Evolutionary conservation across 306 rosid species (phyloP), one percentile per base, ranked within the genome.

Genomic region (Inga laurina): DNA sequence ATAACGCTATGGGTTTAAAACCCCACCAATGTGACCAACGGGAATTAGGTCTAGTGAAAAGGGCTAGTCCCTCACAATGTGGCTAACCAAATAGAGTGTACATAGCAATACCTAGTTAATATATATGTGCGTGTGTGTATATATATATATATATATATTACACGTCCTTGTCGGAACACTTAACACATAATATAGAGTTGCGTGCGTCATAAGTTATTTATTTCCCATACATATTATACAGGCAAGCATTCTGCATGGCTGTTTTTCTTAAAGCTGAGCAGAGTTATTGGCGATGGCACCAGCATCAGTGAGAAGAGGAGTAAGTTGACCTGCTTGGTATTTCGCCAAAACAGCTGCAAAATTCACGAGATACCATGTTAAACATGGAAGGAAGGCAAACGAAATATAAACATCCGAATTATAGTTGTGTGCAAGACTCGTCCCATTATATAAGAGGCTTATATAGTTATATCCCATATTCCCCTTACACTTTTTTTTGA

Each of bases 271-370:
- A 34, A 78, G 84, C 85, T 85, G 86, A 72, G 91, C 89, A 76
- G 91, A 57, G 77, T 84, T 77, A 48, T 69, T 88, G 76, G 89
- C 85, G 2, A 90, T 86, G 3, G 97, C 96, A 78, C 96, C 96
- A 81, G 92, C 93, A 37, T 85, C 90, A 52, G 39, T 82, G 75
- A 94, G 98, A 87, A 94, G 94, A 4, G 91, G 89, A 82, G 88
- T 74, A 59, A 94, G 88, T 87, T 85, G 93, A 57, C 92, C 91
- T 4, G 86, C 81, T 48, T 83, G 65, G 69, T 94, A 83, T 90
- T 84, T 89, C 90, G 83, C 91, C 52, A 91, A n/a, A 76, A 89
- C 84, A 80, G 83, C 98, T 94, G 94, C 86, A 87, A 84, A 9
- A 81, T 49, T 34, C 44, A 70, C 37, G 51, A 39, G 39, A 5